A percentile compares a stretch with the other conserved stretches of the same genome.
Evolutionary conservation across 495 filamentous ascomycete genomes (phyloP).

Genomic region (Chaetomium fimeti): DNA sequence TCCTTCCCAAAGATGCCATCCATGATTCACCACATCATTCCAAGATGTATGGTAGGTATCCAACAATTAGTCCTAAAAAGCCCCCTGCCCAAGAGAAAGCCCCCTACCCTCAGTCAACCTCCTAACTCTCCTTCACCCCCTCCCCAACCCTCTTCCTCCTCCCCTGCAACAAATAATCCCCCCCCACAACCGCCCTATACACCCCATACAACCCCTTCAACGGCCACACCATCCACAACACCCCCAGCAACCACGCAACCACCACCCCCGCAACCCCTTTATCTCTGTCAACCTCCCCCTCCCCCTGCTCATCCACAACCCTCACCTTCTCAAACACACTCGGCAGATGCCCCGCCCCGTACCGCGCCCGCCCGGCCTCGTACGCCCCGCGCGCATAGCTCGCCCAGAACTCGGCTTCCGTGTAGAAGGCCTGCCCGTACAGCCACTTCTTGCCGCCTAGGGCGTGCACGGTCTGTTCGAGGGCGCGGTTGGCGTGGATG

Average conservation of each 20-base stretch:
- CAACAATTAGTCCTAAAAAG: no score
- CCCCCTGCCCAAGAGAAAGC: no score
- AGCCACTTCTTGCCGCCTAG: conserved; percentile 59
- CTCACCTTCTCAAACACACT: conserved; percentile 53
- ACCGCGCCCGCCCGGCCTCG: conserved; percentile 48
- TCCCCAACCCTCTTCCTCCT: not conserved
- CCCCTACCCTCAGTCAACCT: no score
- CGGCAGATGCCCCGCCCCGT: conserved; percentile 46
- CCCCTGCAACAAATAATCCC: conserved; percentile 33
- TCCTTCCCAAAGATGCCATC: no score
- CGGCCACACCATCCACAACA: conserved; percentile 36
- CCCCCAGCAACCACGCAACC: conserved; percentile 14
- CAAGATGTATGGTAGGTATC: no score
- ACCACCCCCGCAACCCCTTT: not conserved
- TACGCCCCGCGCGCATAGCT: conserved; percentile 51
- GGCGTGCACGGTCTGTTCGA: conserved; percentile 59
- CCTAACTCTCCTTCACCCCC: no score
- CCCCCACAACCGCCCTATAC: conserved; percentile 30
- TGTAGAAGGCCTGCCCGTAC: conserved; percentile 56
- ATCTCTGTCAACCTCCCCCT: not conserved
- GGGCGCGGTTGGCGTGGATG: conserved; percentile 52
- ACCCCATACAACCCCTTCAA: conserved; percentile 37
- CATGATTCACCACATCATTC: no score
- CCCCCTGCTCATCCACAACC: not conserved
- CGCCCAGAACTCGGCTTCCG: conserved; percentile 55